phyloP scores from a whole-genome alignment of 768 basidiomycete species.

The Collybia mongolica region DNA sequence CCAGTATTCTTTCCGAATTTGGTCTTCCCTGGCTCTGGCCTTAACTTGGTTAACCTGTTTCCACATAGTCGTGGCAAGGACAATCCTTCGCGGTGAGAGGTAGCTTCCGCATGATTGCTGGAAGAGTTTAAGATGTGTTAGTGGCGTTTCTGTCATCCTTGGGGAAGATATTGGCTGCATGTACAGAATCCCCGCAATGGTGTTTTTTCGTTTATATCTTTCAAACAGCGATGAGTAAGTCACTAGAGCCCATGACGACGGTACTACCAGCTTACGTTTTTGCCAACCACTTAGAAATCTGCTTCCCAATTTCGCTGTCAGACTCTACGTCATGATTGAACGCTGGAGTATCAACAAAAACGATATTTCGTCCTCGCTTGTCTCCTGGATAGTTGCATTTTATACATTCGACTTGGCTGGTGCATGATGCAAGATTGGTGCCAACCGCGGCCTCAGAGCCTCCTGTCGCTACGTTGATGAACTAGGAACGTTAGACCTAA shows the following conservation, averaged over 20 bases:
- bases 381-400: constrained; percentile 3
- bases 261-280: background rate
- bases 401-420: background rate
- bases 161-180: constrained; percentile 2
- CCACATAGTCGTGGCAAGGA: constrained; percentile 4
- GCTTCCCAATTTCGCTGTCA: constrained; percentile 1
- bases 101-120: constrained; percentile 1
- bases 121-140: background rate
- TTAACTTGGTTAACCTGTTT: background rate
- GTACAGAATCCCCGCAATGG: constrained; percentile 1
- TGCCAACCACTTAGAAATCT: constrained; percentile 1
- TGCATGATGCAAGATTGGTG: background rate
- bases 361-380: constrained; percentile 1
- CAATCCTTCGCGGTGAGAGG: background rate
- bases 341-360: constrained; percentile 3
- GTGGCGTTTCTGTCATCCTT: constrained; percentile 1
- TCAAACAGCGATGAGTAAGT: background rate
- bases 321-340: constrained; percentile 1
- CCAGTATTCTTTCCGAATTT: background rate
- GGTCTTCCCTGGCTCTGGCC: background rate
- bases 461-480: background rate
- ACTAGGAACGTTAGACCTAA: background rate
- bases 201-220: constrained; percentile 1
- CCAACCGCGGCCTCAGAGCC: background rate
- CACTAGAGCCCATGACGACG: too few species aligned